Conservation (phyloP, 2,329 filamentous ascomycete species). For the Zymoseptoria brevis region DNA sequence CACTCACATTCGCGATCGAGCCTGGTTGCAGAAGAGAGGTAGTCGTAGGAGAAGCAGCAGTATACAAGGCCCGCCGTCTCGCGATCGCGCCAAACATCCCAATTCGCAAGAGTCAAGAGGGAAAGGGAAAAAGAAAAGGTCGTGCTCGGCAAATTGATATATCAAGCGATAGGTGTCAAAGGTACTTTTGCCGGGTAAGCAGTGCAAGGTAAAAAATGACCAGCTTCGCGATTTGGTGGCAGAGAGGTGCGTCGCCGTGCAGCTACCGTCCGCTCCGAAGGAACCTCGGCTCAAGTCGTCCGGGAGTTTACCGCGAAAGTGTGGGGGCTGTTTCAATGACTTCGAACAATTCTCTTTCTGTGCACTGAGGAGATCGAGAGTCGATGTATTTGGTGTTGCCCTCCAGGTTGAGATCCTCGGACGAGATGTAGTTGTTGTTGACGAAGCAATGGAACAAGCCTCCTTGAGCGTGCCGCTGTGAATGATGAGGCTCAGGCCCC, state of each 20-base stretch:
- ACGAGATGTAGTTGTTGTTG: background rate
- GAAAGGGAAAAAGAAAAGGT: background rate
- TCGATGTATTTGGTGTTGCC: no score
- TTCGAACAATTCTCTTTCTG: background rate
- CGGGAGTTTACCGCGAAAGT: background rate
- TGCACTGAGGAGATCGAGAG: no score
- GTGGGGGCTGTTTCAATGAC: background rate
- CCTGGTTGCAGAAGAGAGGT: slow-evolving; percentile 14
- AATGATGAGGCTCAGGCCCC: background rate
- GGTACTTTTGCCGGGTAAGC: background rate
- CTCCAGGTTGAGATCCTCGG: no score
- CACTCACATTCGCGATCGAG: slow-evolving; percentile 17
- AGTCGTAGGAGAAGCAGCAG: slow-evolving; percentile 12
- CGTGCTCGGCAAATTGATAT: background rate
- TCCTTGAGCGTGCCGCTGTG: background rate
- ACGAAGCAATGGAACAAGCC: no score
- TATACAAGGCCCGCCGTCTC: slow-evolving; percentile 16
- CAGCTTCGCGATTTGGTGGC: background rate
- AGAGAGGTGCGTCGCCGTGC: background rate
- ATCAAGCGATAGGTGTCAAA: background rate
- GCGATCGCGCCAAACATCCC: slow-evolving; percentile 23
- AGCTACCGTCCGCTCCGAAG: background rate
- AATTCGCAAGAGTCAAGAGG: slow-evolving; percentile 4
- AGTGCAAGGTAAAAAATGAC: background rate
- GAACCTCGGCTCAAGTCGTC: background rate